Evolutionary conservation across 2,329 filamentous ascomycete species (phyloP).

Genomic region (Epichloe uncinata): DNA sequence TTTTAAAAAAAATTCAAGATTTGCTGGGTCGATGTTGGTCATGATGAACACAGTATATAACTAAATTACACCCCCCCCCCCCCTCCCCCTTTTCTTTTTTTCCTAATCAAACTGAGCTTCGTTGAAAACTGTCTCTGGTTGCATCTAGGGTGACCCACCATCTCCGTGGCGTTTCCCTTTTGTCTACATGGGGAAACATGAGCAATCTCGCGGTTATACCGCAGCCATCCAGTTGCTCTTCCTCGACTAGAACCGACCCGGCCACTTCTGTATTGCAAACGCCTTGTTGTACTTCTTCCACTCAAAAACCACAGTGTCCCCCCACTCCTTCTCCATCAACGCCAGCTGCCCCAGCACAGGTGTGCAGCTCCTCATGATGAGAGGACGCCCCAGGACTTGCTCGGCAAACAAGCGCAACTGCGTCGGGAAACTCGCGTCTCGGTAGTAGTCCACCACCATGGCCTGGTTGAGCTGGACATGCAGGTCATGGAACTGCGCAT

Average conservation of each 20-base stretch:
- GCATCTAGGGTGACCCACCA: too few relatives aligned
- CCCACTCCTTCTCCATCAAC: neutral
- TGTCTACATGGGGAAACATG: too few relatives aligned
- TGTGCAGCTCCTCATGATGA: neutral
- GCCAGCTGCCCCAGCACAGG: neutral
- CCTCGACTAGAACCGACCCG: neutral
- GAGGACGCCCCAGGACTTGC: slow-evolving; percentile 11
- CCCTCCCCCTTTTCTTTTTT: too few relatives aligned
- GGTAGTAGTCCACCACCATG: slow-evolving; percentile 23
- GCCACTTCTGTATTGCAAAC: neutral
- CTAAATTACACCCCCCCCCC: fast-evolving
- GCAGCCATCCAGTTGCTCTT: neutral
- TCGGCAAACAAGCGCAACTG: slow-evolving; percentile 30
- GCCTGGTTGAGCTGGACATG: slow-evolving; percentile 12
- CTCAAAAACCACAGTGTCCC: neutral
- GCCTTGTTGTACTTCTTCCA: slow-evolving; percentile 1
- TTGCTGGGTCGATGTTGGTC: too few relatives aligned
- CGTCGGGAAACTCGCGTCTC: slow-evolving; percentile 24
- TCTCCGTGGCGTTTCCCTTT: too few relatives aligned
- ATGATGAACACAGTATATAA: too few relatives aligned
- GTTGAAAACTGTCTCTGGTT: too few relatives aligned
- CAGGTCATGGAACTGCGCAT: slow-evolving; percentile 14
- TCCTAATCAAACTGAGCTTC: too few relatives aligned
- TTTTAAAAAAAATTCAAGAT: too few relatives aligned
- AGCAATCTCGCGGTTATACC: too few relatives aligned